phyloP scores from a whole-genome alignment of 768 basidiomycete genomes.

The Sporobolomyces phaffii region DNA sequence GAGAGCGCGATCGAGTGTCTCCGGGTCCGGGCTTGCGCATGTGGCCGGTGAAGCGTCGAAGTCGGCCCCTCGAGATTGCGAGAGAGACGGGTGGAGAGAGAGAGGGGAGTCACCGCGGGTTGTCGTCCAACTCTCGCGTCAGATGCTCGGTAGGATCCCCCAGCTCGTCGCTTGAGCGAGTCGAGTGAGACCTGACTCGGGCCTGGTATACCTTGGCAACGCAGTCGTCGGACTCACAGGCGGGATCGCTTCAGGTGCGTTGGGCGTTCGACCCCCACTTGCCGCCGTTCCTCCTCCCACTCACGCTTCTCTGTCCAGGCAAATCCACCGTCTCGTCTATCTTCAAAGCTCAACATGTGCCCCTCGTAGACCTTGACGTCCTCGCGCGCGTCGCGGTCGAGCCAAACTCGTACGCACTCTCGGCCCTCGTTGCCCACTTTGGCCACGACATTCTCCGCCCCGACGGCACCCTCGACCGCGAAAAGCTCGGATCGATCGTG shows the following conservation, averaged over 20 bases:
- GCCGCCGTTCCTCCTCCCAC: neutral
- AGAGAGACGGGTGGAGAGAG: neutral
- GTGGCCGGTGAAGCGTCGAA: too few relatives aligned
- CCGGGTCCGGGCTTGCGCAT: too few relatives aligned
- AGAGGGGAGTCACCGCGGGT: neutral
- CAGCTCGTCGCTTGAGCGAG: too few relatives aligned
- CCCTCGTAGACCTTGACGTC: slow-evolving; percentile 88
- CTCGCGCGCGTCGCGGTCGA: slow-evolving; percentile 78
- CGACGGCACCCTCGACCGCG: slow-evolving; percentile 72
- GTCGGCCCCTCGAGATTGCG: too few relatives aligned
- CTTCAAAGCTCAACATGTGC: slow-evolving; percentile 57
- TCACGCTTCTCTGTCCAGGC: slow-evolving; percentile 49
- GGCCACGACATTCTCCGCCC: slow-evolving; percentile 61
- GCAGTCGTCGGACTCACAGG: slow-evolving; percentile 91
- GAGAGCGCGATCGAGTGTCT: too few relatives aligned
- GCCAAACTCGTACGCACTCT: slow-evolving; percentile 70
- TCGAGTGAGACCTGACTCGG: too few relatives aligned
- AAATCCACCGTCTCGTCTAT: slow-evolving; percentile 86
- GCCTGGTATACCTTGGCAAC: neutral
- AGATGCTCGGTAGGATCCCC: slow-evolving; percentile 11
- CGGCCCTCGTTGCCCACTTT: slow-evolving; percentile 63
- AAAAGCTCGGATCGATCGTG: slow-evolving; percentile 73
- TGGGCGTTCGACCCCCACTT: neutral
- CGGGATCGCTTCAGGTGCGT: slow-evolving; percentile 70
- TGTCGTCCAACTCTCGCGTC: neutral